Evolutionary conservation across 495 filamentous ascomycete genomes (phyloP), one percentile per base, ranked within the genome.

Genomic region (Thermochaetoides thermophila): DNA sequence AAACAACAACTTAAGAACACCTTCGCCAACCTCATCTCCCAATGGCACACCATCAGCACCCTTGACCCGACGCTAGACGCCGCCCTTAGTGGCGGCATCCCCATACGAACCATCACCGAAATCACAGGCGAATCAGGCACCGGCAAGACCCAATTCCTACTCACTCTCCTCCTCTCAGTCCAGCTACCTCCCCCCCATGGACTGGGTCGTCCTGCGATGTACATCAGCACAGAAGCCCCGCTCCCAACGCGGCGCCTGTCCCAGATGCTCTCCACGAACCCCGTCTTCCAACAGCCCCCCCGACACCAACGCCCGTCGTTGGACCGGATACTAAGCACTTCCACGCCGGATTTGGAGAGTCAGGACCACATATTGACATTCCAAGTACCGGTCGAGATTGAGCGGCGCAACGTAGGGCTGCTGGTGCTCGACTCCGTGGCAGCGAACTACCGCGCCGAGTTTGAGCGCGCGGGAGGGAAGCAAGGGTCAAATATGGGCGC

Each of bases 81-180:
- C 8, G 68, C 78, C 3, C 63, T 97, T 18, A 74, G 69, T 42
- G 91, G 91, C 32, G 91, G 91, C n/a, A 71, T 97, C 26, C 80
- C 78, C 2, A 66, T 74, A 2, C 78, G 81, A 26, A 79, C 82
- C 52, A 61, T 97, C 42, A 87, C 84, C 13, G 89, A 97, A 47
- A 65, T 97, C 34, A 84, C 82, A 3, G 91, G 91, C 23, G 89
- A 95, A 60, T 93, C 84, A 56, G 89, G 85, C 46, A 78, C 81
- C 43, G 89, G 89, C 48, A 97, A 97, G 64, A 95, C 91, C 11
- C 91, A 97, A 55, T 76, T 95, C 57, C 81, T 95, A 14, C 64
- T 84, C 4, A 77, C 74, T 22, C 71, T 97, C 17, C 74, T 86
- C 23, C 71, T 94, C 19, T 68, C 84, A 10, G 70, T 70, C 8